A percentile compares a stretch with the other conserved stretches of the same genome.
These are phyloP conservation scores for Salix exigua DNA, from an alignment of 345 rosid genomes.

Conservation along the genomic window DNA sequence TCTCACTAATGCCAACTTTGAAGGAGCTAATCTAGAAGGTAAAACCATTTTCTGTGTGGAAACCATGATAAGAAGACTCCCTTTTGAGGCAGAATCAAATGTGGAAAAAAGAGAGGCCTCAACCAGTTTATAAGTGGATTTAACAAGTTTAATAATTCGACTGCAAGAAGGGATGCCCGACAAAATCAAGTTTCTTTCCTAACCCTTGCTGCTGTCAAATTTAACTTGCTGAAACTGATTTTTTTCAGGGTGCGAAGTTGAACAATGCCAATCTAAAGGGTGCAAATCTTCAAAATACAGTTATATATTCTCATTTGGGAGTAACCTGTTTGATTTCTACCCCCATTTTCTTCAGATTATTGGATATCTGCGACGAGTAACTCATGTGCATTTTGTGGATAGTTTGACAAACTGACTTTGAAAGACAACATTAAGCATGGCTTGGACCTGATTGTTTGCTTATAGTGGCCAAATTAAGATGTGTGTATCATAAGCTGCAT, in stretches of 20 bases:
- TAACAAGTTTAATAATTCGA: not conserved
- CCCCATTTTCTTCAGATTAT: not conserved
- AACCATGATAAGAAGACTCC: not conserved
- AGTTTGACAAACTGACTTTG: not conserved
- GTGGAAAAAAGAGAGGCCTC: not conserved
- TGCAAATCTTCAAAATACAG: constrained; percentile 86
- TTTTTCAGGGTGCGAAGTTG: constrained; percentile 79
- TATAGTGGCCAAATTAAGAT: no score
- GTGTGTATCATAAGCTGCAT: no score
- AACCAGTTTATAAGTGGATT: not conserved
- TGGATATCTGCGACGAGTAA: not conserved
- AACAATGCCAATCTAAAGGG: constrained; percentile 77
- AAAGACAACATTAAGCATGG: not conserved
- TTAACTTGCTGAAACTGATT: not conserved
- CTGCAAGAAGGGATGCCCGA: not conserved
- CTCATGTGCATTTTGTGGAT: not conserved
- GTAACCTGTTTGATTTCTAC: not conserved
- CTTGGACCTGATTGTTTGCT: no score
- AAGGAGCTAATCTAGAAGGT: constrained; percentile 95
- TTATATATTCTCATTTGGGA: constrained; percentile 4
- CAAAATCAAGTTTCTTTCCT: not conserved
- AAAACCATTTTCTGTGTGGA: not conserved
- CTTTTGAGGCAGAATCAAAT: not conserved
- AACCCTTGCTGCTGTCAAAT: not conserved
- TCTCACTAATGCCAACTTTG: constrained; percentile 89